Evolutionary conservation across 164 flowering plant genomes (phyloP), one percentile per base, ranked within the genome.

Genomic region (Magnolia kwangsiensis): DNA sequence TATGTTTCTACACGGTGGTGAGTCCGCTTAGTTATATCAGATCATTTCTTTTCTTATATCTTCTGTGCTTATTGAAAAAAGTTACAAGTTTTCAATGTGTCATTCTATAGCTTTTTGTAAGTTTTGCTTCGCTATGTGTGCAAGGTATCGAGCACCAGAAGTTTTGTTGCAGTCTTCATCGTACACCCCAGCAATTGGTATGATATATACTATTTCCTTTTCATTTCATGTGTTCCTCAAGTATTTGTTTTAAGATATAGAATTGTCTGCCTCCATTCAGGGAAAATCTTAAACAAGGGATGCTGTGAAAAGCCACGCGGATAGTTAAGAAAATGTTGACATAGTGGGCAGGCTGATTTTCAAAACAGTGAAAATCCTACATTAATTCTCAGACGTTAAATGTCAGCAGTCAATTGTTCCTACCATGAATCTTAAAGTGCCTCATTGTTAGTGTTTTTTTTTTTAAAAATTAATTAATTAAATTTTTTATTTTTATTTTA

Each of bases 111-210:
- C 49, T 18, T 45, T 14, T 21, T 70, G 23, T 14, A 73, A 50
- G 20, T 74, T 16, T 19, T 51, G 64, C 51, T 67, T 75, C 24
- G 50, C 75, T 77, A 71, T 69, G 23, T 80, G 51, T 82, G 50
- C 72, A 69, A 92, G 98, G 98, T 92, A 94, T 72, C 95, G 98
- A 73, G 98, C 98, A n/a, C 98, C 98, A 49, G 98, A 94, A 84
- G 98, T 94, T 23, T 74, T 94, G 83, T 82, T 94, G 79, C 97
- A 89, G 81, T 89, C 91, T 50, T 83, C 90, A 64, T 71, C 80
- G 18, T 94, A 94, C 75, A 89, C 90, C 64, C 91, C 97, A 82
- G 95, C 98, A 51, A 88, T 94, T 72, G 98, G 96, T 92, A 87
- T 69, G 80, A 69, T 16, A 55, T 55, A 11, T 16, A 55, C 45